Percentiles rank a stretch among this genome's conserved stretches.
These are phyloP conservation scores for Triticum monococcum DNA, from an alignment of 176 grass and related monocot species.

Conservation along the genomic window DNA sequence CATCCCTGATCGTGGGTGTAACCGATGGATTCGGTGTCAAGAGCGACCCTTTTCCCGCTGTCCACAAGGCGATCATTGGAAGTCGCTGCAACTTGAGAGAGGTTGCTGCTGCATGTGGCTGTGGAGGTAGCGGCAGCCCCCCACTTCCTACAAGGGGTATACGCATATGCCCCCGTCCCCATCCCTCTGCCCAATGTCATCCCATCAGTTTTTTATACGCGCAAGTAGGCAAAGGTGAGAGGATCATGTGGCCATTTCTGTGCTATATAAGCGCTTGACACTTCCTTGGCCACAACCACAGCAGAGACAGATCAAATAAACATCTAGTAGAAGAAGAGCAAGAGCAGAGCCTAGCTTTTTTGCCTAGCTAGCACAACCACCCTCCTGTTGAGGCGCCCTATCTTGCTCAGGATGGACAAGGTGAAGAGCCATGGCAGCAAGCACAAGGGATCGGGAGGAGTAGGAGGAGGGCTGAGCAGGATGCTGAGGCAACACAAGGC, in stretches of 20 bases:
- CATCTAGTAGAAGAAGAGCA: background rate
- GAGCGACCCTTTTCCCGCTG: too few species aligned
- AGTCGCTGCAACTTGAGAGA: constrained; percentile 12
- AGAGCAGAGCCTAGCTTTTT: background rate
- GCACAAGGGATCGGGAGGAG: background rate
- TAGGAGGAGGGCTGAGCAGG: constrained; percentile 18
- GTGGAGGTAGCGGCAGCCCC: constrained; percentile 10
- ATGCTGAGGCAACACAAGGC: constrained; percentile 57
- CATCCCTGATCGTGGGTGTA: too few species aligned
- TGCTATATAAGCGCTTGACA: background rate
- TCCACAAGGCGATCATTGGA: constrained; percentile 3
- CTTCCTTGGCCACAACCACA: constrained; percentile 18
- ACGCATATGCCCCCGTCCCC: background rate
- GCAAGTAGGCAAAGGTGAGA: background rate
- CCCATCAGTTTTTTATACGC: background rate
- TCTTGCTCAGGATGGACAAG: constrained; percentile 24
- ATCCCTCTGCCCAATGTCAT: background rate
- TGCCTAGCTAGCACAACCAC: background rate
- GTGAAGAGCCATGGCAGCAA: constrained; percentile 19
- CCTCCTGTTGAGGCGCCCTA: background rate
- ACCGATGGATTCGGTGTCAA: too few species aligned
- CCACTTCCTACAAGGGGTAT: constrained; percentile 35
- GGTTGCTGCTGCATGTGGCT: constrained; percentile 24
- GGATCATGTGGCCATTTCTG: background rate
- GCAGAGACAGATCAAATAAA: background rate